phyloP scores from a whole-genome alignment of 2,329 filamentous ascomycete genomes.

The Elsinoe necatrix region DNA sequence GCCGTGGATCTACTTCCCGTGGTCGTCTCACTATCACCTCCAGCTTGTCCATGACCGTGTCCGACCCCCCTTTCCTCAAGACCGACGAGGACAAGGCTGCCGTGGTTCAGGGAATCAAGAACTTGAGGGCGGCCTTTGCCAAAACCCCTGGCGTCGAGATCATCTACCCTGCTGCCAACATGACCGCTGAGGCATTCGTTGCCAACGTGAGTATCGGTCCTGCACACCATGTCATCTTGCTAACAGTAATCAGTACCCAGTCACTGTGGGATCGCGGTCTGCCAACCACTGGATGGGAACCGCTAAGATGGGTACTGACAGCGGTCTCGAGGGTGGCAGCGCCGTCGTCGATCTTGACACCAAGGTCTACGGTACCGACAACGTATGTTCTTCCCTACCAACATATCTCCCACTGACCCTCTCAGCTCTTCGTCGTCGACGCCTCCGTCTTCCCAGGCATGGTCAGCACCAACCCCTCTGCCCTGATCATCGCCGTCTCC shows the following conservation, averaged over 20 bases:
- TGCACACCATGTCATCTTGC: neutral
- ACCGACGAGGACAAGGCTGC: slow-evolving; percentile 51
- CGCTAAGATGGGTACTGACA: slow-evolving; percentile 36
- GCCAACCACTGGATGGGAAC: slow-evolving; percentile 41
- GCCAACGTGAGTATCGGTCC: slow-evolving; percentile 35
- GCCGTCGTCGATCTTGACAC: slow-evolving; percentile 44
- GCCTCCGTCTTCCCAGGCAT: slow-evolving; percentile 62
- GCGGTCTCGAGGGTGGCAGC: slow-evolving; percentile 35
- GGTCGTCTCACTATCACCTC: slow-evolving; percentile 54
- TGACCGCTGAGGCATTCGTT: slow-evolving; percentile 46
- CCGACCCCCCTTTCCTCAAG: slow-evolving; percentile 46
- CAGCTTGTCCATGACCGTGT: slow-evolving; percentile 45
- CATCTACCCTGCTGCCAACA: slow-evolving; percentile 45
- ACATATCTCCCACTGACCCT: neutral
- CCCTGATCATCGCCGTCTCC: slow-evolving; percentile 55
- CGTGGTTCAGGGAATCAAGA: slow-evolving; percentile 57
- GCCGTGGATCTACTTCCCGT: slow-evolving; percentile 53
- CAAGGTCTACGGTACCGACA: slow-evolving; percentile 53
- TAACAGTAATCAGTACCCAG: slow-evolving; percentile 23
- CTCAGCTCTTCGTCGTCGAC: slow-evolving; percentile 54
- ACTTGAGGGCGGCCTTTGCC: slow-evolving; percentile 47
- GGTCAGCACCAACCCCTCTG: slow-evolving; percentile 58
- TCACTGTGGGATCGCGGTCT: slow-evolving; percentile 29
- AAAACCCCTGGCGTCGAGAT: slow-evolving; percentile 49
- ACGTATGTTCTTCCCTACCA: slow-evolving; percentile 27